Evolutionary conservation across 495 filamentous ascomycete genomes (phyloP), one percentile per base, ranked within the genome.

Genomic region (Acidiella bohemica): DNA sequence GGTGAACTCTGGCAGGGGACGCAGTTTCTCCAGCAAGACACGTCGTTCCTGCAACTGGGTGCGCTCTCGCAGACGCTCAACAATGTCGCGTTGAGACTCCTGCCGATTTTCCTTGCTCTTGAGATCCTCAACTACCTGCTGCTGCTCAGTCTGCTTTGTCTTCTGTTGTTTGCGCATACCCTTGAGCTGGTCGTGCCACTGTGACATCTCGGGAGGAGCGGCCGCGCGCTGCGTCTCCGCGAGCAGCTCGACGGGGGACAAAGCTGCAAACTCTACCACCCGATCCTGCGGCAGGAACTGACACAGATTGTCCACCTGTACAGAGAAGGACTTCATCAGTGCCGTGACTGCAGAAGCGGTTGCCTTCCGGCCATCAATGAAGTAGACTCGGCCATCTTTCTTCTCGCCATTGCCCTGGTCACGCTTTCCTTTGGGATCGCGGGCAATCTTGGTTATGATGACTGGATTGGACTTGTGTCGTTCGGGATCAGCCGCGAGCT

Each of bases 251-350:
- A 86, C 65, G 0, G 85, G 81, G 5, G 75, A 80, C 46, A 95
- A 68, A 11, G 72, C 80, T 8, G 90, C 84, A 54, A 99, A 99
- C 46, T 94, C 86, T 18, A 84, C 83, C 5, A 99, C 92, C 52
- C 85, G 81, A 55, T 99, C 90, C 57, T 99, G 90, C 1, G 90
- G 90, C 25, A 99, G 68, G 51, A 99, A 99, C 60, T 96, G 90
- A 57, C 90, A 99, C 2, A 96, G 68, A 50, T 99, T 99, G 60
- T 96, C 90, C 53, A 96, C 80, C 59, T 96, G 92, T 25, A 96
- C 95, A 17, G 75, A 70, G 41, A 92, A 77, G 0, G 64, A 69
- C 35, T 63, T 73, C 13, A 74, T 76, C 24, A 94, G 63, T 23
- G 67, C 63, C 32, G 78, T 58, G 2, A 96, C 68, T 20, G 67